These are phyloP conservation scores for Calonectria pseudoturangicola DNA, from an alignment of 2,329 filamentous ascomycete species.

Conservation along the genomic window DNA sequence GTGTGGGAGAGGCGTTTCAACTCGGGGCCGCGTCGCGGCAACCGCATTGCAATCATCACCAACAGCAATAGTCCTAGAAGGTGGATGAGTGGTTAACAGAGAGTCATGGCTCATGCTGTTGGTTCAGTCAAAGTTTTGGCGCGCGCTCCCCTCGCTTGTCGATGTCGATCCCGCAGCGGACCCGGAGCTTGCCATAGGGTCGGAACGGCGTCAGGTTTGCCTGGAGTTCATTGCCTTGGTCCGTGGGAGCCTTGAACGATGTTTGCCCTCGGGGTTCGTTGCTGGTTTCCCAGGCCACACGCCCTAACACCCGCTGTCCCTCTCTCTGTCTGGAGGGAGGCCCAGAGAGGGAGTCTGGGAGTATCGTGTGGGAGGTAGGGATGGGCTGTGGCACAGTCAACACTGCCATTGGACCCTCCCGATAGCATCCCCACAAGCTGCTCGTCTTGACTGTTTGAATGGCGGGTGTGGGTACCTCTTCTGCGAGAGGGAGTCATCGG, in stretches of 20 bases:
- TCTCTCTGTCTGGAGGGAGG: not conserved
- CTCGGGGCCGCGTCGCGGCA: constrained; percentile 44
- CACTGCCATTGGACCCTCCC: constrained; percentile 34
- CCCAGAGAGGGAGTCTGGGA: too few relatives aligned
- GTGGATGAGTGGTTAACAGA: constrained; percentile 25
- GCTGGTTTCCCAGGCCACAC: constrained; percentile 8
- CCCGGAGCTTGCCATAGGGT: not conserved
- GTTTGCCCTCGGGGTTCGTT: constrained; percentile 2
- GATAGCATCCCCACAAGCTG: constrained; percentile 5
- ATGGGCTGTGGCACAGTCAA: constrained; percentile 33
- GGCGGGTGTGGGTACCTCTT: constrained; percentile 28
- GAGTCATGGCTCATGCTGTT: constrained; percentile 43
- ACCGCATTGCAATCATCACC: constrained; percentile 39
- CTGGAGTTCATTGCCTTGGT: constrained; percentile 1
- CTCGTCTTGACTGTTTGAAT: constrained; percentile 1
- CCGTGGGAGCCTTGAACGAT: constrained; percentile 29
- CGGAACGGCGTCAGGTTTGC: not conserved
- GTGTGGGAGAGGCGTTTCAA: constrained; percentile 45
- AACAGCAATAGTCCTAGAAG: constrained; percentile 21
- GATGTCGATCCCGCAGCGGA: constrained; percentile 14
- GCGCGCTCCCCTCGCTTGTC: constrained; percentile 19
- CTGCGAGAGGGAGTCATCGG: constrained; percentile 52
- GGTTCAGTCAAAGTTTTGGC: constrained; percentile 18
- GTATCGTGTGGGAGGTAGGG: constrained; percentile 4
- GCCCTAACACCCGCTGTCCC: constrained; percentile 9